Base-by-base conservation (phyloP, 768 basidiomycete genomes). In the Calocera cornea region DNA sequence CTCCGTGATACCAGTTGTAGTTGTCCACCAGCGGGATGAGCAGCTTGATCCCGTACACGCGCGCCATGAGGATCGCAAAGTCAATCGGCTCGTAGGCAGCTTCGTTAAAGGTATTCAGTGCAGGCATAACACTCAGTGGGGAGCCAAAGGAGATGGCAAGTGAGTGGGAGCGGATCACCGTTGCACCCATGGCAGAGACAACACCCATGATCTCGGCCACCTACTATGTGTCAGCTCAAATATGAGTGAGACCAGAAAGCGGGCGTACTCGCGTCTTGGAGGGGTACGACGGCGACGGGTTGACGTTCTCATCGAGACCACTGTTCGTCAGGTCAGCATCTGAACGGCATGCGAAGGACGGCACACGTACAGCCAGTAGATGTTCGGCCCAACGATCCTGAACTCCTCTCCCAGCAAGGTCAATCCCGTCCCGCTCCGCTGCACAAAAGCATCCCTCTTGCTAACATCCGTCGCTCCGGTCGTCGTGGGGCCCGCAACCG, bases 251-350 rank as follows among this genome's bases (percentile, higher is more conserved):
- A 24, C 11, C 19, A 19, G 40, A 19, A 19, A 17, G 19, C 7
- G 44, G 19, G 19, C 44, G 68, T 0, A 75, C 70, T 3, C 74
- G 71, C 2, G 66, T 63, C 22, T 71, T 70, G 29, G 69, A 70
- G 0, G 74, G 74, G 63, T 74, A 75, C 0, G 72, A 69, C 0
- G 71, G 71, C 17, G 60, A 31, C 1, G 69, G 70, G 33, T 71
- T 71, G 34, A 76, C 75, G 65, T 76, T 76, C 68, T 76, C 76
- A 60, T 76, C 76, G 31, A 76, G 69, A 2, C 76, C 76, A 24
- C 44, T 47, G 19, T 47, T 5, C 16, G 19, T 5, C 36, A 38
- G 14, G 36, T 38, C 36, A 38, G 44, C 44, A 41, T 47, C 19
- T 19, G 44, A 8, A 17, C 19, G 10, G 24, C 19, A 17, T 47